A percentile compares a stretch with the other conserved stretches of the same genome.
Evolutionary conservation across 2,329 filamentous ascomycete genomes (phyloP).

Genomic region (Ceratocystiopsis minuta): DNA sequence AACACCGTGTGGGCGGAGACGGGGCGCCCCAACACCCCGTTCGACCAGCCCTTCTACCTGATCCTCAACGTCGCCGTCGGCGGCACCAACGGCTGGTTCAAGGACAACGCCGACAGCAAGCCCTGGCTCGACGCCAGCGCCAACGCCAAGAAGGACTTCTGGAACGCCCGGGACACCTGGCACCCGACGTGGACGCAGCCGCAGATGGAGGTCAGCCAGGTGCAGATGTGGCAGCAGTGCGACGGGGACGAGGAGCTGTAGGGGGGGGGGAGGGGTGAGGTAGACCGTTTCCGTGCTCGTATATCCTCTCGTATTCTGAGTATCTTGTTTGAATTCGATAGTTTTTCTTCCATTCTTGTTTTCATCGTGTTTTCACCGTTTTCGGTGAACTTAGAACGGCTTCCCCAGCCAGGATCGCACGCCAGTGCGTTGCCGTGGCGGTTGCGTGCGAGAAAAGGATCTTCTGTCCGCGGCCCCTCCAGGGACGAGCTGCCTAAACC

Average conservation of each 20-base stretch:
- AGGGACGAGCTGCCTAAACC: too few relatives aligned
- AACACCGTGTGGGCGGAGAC: constrained; percentile 46
- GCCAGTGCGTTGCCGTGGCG: too few relatives aligned
- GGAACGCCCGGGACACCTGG: constrained; percentile 49
- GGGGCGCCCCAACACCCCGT: constrained; percentile 45
- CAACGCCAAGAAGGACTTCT: constrained; percentile 59
- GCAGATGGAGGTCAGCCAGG: constrained; percentile 49
- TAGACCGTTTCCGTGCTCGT: too few relatives aligned
- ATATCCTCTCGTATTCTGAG: too few relatives aligned
- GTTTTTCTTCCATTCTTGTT: too few relatives aligned
- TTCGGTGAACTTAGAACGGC: too few relatives aligned
- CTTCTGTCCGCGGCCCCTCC: too few relatives aligned
- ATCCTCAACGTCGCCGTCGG: constrained; percentile 62
- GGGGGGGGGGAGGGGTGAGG: not conserved
- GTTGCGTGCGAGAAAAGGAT: too few relatives aligned
- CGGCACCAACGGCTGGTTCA: constrained; percentile 68
- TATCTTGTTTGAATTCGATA: too few relatives aligned
- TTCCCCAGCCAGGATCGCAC: too few relatives aligned
- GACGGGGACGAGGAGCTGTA: constrained; percentile 38
- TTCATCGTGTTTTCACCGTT: too few relatives aligned
- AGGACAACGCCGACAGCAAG: constrained; percentile 52
- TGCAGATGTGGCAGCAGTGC: constrained; percentile 54
- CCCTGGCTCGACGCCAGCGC: constrained; percentile 57
- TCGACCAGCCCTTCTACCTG: constrained; percentile 60
- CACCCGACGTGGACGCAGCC: constrained; percentile 52